Conservation (phyloP, 768 basidiomycete genomes). For the Saitozyma podzolica region DNA sequence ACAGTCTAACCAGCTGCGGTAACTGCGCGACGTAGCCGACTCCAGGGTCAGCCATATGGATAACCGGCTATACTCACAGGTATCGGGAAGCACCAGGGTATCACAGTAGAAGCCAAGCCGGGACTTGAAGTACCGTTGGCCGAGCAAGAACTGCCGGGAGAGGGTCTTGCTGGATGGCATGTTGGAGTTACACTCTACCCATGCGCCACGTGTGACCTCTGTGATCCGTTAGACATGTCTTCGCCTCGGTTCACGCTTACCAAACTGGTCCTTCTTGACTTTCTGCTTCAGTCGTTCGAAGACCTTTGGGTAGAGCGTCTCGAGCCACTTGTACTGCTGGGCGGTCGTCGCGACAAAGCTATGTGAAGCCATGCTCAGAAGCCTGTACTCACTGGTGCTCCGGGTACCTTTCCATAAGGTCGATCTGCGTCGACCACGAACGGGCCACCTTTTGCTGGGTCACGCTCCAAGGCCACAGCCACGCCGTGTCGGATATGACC, state of each 20-base stretch:
- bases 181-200: conserved; percentile 61
- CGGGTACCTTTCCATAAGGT: conserved; percentile 92
- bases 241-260: neutral
- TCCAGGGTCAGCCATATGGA: conserved; percentile 46
- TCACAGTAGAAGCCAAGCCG: conserved; percentile 54
- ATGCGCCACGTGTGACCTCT: neutral
- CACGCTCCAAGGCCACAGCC: conserved; percentile 90
- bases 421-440: conserved; percentile 91
- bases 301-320: conserved; percentile 77
- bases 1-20: conserved; percentile 75
- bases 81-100: conserved; percentile 51
- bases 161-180: conserved; percentile 94
- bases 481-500: conserved; percentile 82
- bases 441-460: conserved; percentile 96
- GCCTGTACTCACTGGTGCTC: too few relatives aligned
- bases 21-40: conserved; percentile 81
- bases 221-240: neutral
- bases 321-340: conserved; percentile 93
- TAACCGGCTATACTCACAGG: conserved; percentile 55
- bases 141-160: conserved; percentile 84
- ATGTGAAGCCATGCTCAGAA: too few relatives aligned
- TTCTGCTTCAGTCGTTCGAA: conserved; percentile 77
- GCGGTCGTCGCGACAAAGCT: conserved; percentile 65
- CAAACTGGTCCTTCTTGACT: conserved; percentile 74
- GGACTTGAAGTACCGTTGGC: conserved; percentile 77